Conservation (phyloP, 306 rosid species). For the Prunus davidiana region DNA sequence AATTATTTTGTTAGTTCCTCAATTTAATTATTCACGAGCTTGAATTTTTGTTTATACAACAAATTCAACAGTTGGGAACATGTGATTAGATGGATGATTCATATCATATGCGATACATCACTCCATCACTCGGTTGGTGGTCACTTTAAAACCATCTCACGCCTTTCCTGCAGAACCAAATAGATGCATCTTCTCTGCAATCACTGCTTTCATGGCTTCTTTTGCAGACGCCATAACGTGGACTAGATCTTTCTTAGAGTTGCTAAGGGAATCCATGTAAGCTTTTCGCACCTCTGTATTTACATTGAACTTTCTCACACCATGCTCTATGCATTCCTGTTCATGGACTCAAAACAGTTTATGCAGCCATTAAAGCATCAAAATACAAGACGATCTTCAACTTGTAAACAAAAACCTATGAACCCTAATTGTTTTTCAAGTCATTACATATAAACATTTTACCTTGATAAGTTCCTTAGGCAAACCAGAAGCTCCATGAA, state of each 20-base stretch:
- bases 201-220: constrained; percentile 88
- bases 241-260: constrained; percentile 73
- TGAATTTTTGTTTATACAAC: background rate
- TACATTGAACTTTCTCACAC: constrained; percentile 93
- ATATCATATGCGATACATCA: background rate
- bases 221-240: constrained; percentile 81
- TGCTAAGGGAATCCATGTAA: constrained; percentile 75
- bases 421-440: constrained; percentile 4
- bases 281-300: constrained; percentile 96
- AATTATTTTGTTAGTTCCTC: background rate
- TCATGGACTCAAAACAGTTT: constrained; percentile 18
- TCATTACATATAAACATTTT: background rate
- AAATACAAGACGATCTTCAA: background rate
- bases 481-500: constrained; percentile 96
- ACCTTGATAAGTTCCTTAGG: constrained; percentile 73
- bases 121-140: background rate
- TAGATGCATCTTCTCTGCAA: constrained; percentile 84
- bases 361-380: background rate
- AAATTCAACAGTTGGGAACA: background rate
- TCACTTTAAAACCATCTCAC: background rate
- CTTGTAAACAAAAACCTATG: constrained; percentile 5
- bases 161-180: constrained; percentile 96
- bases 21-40: background rate
- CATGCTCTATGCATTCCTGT: constrained; percentile 72
- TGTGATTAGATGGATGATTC: background rate